These are phyloP conservation scores for Carex cristatella DNA, from an alignment of 176 grass and related monocot genomes.

Conservation along the genomic window DNA sequence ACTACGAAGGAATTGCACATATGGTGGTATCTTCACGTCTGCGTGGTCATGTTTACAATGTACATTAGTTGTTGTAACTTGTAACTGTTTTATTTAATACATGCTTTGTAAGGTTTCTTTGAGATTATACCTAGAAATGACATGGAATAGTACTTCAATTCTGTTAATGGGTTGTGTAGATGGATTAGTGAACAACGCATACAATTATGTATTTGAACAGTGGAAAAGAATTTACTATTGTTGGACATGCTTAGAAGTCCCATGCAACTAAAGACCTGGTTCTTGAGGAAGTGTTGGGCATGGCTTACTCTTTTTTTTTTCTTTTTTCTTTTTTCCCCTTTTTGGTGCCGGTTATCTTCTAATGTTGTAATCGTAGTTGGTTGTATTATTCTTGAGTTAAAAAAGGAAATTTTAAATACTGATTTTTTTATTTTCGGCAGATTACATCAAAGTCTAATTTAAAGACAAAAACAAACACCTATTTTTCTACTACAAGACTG, in stretches of 20 bases:
- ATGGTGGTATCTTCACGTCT: background rate
- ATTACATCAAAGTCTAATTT: background rate
- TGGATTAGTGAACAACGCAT: background rate
- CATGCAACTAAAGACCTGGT: background rate
- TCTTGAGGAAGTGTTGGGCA: background rate
- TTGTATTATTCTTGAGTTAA: background rate
- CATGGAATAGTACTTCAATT: background rate
- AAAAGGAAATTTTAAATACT: background rate
- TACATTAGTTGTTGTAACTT: slow-evolving; percentile 27
- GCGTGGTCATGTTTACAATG: slow-evolving; percentile 17
- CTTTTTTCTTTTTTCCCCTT: background rate
- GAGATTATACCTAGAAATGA: background rate
- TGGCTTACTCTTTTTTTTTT: background rate
- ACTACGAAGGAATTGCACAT: background rate
- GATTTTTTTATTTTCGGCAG: background rate
- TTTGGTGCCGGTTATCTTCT: background rate
- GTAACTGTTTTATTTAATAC: slow-evolving; percentile 16
- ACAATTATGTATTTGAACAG: slow-evolving; percentile 18
- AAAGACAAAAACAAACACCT: background rate
- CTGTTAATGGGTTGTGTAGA: background rate
- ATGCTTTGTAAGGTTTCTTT: slow-evolving; percentile 8
- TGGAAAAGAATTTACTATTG: slow-evolving; percentile 9
- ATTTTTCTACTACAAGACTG: background rate
- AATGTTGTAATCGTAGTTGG: background rate
- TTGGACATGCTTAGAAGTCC: background rate